These are phyloP conservation scores for Juglanconis juglandina DNA, from an alignment of 2,329 filamentous ascomycete species.

Conservation along the genomic window DNA sequence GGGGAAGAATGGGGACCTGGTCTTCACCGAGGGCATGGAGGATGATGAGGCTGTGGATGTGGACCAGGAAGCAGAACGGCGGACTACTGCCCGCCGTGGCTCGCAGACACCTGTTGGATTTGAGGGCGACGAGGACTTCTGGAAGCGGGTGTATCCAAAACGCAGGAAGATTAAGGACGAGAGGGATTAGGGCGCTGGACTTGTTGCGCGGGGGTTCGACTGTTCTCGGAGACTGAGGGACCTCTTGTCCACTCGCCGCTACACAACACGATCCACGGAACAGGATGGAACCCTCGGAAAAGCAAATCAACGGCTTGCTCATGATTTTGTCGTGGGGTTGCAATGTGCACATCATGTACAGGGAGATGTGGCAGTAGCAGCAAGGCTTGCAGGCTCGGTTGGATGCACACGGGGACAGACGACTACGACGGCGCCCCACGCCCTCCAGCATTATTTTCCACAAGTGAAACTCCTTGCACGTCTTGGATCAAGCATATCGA, in stretches of 20 bases:
- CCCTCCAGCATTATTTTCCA: not conserved
- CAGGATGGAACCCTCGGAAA: not conserved
- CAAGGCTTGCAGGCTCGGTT: not conserved
- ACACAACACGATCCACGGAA: not conserved
- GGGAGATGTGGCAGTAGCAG: not conserved
- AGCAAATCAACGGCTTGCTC: not conserved
- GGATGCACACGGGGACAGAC: not conserved
- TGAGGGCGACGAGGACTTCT: slow-evolving; percentile 18
- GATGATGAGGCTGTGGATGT: slow-evolving; percentile 16
- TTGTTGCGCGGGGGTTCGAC: not conserved
- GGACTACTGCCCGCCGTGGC: not conserved
- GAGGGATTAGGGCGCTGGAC: not conserved
- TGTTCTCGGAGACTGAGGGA: not conserved
- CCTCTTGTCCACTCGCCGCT: not conserved
- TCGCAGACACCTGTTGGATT: slow-evolving; percentile 11
- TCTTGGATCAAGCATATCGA: not conserved
- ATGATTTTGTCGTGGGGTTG: not conserved
- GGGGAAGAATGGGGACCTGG: slow-evolving; percentile 64
- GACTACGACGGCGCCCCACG: not conserved
- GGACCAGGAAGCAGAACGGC: not conserved
- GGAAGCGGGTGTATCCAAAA: slow-evolving; percentile 27
- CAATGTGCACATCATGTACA: not conserved
- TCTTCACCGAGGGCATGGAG: slow-evolving; percentile 61
- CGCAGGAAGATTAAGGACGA: slow-evolving; percentile 28
- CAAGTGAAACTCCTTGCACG: not conserved